phyloP scores from a whole-genome alignment of 1,139 yeast genomes.

The Saccharomycopsis crataegensis region DNA sequence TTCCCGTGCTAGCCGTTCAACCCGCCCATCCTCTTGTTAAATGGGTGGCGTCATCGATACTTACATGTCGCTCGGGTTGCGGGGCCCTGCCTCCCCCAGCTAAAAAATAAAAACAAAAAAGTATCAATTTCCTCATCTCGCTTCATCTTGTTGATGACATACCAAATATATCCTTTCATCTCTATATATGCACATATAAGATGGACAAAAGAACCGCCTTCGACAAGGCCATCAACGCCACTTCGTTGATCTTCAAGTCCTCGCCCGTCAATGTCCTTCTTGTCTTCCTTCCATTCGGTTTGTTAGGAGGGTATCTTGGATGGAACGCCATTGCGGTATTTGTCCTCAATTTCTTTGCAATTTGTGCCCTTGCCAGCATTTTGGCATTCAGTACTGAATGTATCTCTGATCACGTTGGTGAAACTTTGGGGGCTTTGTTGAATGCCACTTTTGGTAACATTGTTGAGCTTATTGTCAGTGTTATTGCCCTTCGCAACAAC shows the following conservation, averaged over 20 bases:
- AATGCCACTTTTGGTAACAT: slow-evolving; percentile 98
- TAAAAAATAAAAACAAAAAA: no score
- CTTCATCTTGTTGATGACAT: no score
- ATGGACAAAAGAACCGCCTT: neutral
- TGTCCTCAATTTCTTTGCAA: slow-evolving; percentile 76
- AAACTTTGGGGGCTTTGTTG: slow-evolving; percentile 83
- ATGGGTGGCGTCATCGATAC: no score
- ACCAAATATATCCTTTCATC: no score
- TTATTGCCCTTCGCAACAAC: slow-evolving; percentile 78
- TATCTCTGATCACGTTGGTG: slow-evolving; percentile 75
- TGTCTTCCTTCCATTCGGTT: slow-evolving; percentile 81
- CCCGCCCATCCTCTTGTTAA: no score
- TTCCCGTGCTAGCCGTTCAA: no score
- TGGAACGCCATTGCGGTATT: slow-evolving; percentile 59
- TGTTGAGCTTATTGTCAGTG: slow-evolving; percentile 83
- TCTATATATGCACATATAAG: no score
- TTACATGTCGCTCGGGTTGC: no score
- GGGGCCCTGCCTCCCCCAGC: no score
- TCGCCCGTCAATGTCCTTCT: slow-evolving; percentile 75
- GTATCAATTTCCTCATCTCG: no score
- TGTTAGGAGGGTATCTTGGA: slow-evolving; percentile 53
- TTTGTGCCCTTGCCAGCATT: slow-evolving; percentile 85
- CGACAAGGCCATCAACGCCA: neutral
- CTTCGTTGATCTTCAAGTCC: slow-evolving; percentile 33
- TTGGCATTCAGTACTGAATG: slow-evolving; percentile 92